Base-by-base conservation (phyloP, 164 flowering plant species). In the Stephania japonica region DNA sequence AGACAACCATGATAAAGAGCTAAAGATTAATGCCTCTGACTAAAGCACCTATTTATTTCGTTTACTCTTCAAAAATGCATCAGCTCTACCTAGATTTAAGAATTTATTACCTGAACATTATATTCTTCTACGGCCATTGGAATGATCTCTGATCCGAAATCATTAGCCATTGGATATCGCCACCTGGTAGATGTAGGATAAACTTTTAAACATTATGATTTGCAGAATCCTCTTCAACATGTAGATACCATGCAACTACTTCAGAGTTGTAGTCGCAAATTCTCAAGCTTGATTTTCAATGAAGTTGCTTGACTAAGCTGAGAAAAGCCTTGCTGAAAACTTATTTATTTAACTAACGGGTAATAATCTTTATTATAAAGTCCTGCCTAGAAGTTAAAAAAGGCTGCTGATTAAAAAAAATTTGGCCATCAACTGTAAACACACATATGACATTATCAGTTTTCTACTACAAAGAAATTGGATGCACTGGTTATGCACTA, bases 111-210 rank as follows among this genome's bases (percentile, higher is more conserved):
- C 82, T 92, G 96, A 70, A 92, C 90, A 81, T 86, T 86, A 74
- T 86, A 86, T 19, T 91, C 87, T 70, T 53, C 72, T 49, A 88
- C 89, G 66, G 96, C 91, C 7, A 84, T 77, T 21, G 98, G 98
- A 67, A 92, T 89, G 67, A 92, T 85, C 76, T 92, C 98, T 56
- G 98, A 92, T 38, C 96, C 98, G 75, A 92, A 91, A 80, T 92
- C 97, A 79, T 92, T 92, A 81, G 86, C 76, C 23, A 87, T 78
- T n/a, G 96, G 94, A 72, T 86, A 87, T 47, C 73, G 84, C 74
- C 70, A 77, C 65, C 80, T 77, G 76, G 59, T 21, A 14, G 44
- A 23, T 5, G 18, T 38, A 25, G n/a, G 12, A 47, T 6, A 69
- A 25, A 47, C 9, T 7, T 41, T 16, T 16, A 67, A 1, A 67